Base-by-base conservation (phyloP, 1,139 yeast genomes). In the Komagataea norvegica region DNA sequence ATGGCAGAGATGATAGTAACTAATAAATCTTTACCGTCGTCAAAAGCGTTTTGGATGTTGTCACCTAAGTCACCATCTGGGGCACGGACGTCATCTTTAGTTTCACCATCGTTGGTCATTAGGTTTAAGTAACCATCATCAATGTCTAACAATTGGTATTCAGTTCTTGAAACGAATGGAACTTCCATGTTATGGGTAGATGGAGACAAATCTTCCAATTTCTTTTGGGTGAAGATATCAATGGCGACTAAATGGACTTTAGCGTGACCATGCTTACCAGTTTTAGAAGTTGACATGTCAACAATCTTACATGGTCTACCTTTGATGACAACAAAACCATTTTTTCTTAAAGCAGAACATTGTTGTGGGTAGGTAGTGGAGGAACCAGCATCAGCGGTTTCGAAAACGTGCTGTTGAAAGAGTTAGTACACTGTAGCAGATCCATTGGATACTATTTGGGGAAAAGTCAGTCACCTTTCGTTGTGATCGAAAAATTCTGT, bases 251-350 rank as follows among this genome's bases (percentile, higher is more conserved):
- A 81, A 75, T 91, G 97, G 72, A 91, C 98, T 82, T 91, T 91
- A 69, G 98, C 98, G 91, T 91, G 98, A 75, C 98, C 98, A 84
- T 91, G 98, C 96, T 91, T 91, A 77, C 98, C 98, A 61, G 98
- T 91, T 85, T 91, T 91, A 65, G 98, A 91, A 65, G 98, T 91
- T 52, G 98, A 91, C 98, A 91, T 91, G 71, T 91, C 98, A 62
- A 91, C 93, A 71, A 91, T 91, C 84, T 91, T 91, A 81, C 98
- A 91, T 69, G 98, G 98, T 81, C 98, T 93, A 65, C 87, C 78
- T 79, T 93, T 93, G 76, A 91, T 91, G 61, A 82, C 94, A 67
- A 91, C 98, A 81, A 87, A 94, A 64, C 98, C 98, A 79, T 80
- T 86, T 93, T 91, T 93, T 80, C 98, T 89, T 73, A 91, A 87